Conservation (phyloP, 306 rosid species). For the Ormosia emarginata region DNA sequence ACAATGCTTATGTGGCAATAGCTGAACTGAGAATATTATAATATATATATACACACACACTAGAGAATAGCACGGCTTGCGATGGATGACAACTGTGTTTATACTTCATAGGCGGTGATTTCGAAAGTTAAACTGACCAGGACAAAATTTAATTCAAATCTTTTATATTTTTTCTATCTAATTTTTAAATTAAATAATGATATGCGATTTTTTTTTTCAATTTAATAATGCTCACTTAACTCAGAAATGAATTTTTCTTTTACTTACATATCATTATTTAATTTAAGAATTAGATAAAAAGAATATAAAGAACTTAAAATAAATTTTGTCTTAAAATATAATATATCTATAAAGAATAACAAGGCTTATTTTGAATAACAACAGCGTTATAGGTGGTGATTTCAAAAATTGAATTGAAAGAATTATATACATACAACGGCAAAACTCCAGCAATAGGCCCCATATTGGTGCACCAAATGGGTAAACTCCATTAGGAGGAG, state of each 20-base stretch:
- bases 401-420: neutral
- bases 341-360: neutral
- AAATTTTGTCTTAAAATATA: neutral
- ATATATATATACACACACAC: too few relatives aligned
- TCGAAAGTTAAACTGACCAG: neutral
- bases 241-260: too few relatives aligned
- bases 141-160: too few relatives aligned
- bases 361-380: neutral
- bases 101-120: neutral
- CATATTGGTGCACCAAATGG: neutral
- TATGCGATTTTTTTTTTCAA: too few relatives aligned
- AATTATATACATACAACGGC: neutral
- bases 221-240: too few relatives aligned
- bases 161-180: too few relatives aligned
- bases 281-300: too few relatives aligned
- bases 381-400: neutral
- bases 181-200: too few relatives aligned
- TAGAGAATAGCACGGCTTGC: neutral
- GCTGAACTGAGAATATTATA: too few relatives aligned
- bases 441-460: neutral
- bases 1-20: too few relatives aligned
- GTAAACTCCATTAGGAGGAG: neutral
- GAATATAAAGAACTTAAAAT: too few relatives aligned
- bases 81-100: neutral
- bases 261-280: too few relatives aligned